Conservation (phyloP, 2,329 filamentous ascomycete species). For the Calonectria hawksworthii region DNA sequence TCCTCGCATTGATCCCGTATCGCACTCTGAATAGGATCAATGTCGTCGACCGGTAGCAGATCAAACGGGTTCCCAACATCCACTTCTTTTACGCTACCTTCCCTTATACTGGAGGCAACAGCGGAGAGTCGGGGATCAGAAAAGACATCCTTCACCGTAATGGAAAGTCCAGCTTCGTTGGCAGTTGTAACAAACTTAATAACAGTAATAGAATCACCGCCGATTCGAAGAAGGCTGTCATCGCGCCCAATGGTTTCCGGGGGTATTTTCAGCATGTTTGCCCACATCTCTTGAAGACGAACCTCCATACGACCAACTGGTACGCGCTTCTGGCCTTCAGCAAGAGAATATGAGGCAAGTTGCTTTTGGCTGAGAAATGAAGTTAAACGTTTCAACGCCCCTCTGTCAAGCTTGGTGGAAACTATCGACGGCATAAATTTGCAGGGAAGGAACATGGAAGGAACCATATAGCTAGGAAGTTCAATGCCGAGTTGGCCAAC, state of each 20-base stretch:
- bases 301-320: slow-evolving; percentile 19
- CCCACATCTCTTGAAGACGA: slow-evolving; percentile 54
- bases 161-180: slow-evolving; percentile 52
- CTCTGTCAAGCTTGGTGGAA: slow-evolving; percentile 22
- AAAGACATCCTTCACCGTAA: slow-evolving; percentile 62
- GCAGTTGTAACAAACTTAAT: slow-evolving; percentile 63
- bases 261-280: slow-evolving; percentile 50
- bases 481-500: not conserved
- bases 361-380: not conserved
- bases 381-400: not conserved
- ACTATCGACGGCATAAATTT: not conserved
- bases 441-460: not conserved
- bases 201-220: slow-evolving; percentile 63
- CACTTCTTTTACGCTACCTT: not conserved
- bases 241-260: slow-evolving; percentile 39
- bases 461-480: not conserved
- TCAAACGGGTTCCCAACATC: not conserved
- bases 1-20: not conserved
- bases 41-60: not conserved
- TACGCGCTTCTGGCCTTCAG: not conserved
- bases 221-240: slow-evolving; percentile 63
- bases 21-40: not conserved
- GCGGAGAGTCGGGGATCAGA: slow-evolving; percentile 15
- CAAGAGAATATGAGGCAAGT: not conserved
- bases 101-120: slow-evolving; percentile 34